Evolutionary conservation across 2,329 filamentous ascomycete species (phyloP).

Genomic region (Sordariomycetes sp.): DNA sequence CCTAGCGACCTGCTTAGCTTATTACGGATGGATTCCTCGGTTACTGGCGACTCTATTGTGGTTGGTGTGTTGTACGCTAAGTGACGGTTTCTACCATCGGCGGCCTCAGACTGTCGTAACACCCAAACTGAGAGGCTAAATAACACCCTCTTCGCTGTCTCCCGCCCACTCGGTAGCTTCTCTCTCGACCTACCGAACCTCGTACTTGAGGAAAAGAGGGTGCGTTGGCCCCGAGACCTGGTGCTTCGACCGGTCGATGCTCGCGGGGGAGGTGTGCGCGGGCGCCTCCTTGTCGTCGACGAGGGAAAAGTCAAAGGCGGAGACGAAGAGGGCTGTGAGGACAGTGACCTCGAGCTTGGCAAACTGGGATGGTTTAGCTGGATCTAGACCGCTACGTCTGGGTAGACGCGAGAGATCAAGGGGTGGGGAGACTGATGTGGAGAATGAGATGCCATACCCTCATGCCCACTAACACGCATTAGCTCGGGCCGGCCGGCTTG

Average conservation of each 20-base stretch:
- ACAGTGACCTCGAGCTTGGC: conserved; percentile 42
- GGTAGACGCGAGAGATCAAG: neutral
- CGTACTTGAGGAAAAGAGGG: conserved; percentile 1
- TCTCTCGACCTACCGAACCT: neutral
- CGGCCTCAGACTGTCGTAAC: too few species aligned
- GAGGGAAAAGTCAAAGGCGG: conserved; percentile 34
- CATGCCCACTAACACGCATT: conserved; percentile 6
- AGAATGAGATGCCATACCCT: neutral
- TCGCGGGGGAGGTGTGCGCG: neutral
- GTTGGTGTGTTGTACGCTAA: neutral
- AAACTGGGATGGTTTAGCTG: conserved; percentile 19
- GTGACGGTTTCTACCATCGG: neutral
- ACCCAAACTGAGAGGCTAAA: neutral
- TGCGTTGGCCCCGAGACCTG: neutral
- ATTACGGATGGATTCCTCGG: neutral
- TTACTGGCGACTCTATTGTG: too few species aligned
- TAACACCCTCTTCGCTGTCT: neutral
- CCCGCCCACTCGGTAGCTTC: neutral
- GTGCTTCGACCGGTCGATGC: neutral
- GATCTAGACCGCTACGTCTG: too few species aligned
- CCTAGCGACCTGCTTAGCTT: neutral
- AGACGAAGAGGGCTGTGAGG: conserved; percentile 35
- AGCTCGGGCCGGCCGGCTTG: neutral
- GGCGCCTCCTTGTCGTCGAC: conserved; percentile 25
- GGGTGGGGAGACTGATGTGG: neutral